These are phyloP conservation scores for Rachicladosporium sp. DNA, from an alignment of 2,329 filamentous ascomycete species.

Conservation along the genomic window DNA sequence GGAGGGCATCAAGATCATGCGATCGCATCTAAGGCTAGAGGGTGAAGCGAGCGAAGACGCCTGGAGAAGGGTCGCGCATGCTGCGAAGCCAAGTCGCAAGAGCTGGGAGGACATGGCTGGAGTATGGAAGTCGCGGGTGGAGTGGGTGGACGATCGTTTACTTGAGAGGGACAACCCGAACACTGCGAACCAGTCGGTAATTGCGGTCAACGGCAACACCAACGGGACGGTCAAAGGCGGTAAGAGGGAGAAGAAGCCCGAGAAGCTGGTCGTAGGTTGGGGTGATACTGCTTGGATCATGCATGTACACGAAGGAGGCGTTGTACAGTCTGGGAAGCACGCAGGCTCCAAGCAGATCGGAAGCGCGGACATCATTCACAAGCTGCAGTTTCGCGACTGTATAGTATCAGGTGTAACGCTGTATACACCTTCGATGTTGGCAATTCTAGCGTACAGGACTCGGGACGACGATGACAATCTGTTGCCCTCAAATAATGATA, in stretches of 20 bases:
- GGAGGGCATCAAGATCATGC: conserved; percentile 95
- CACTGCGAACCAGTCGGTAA: conserved; percentile 21
- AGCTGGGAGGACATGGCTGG: conserved; percentile 94
- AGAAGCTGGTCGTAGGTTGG: conserved; percentile 88
- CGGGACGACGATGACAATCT: conserved; percentile 55
- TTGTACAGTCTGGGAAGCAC: conserved; percentile 49
- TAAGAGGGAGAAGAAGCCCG: conserved; percentile 27
- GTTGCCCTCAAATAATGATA: conserved; percentile 40
- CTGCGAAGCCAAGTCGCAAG: conserved; percentile 73
- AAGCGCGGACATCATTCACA: conserved; percentile 80
- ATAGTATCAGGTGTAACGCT: conserved; percentile 94
- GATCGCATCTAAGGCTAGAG: conserved; percentile 72
- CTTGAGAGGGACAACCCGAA: conserved; percentile 60
- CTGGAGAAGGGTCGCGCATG: conserved; percentile 90
- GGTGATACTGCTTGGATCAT: conserved; percentile 94
- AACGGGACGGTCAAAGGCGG: conserved; percentile 8
- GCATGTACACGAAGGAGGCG: conserved; percentile 66
- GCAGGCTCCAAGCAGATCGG: conserved; percentile 61
- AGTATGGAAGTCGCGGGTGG: conserved; percentile 82
- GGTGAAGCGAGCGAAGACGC: conserved; percentile 64
- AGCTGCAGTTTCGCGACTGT: conserved; percentile 83
- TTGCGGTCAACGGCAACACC: conserved; percentile 18
- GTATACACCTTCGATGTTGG: conserved; percentile 82
- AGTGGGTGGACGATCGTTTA: conserved; percentile 81
- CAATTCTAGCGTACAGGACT: conserved; percentile 82